Evolutionary conservation across 441 rosid genomes (phyloP), one percentile per base, ranked within the genome.

Genomic region (Corymbia calophylla): DNA sequence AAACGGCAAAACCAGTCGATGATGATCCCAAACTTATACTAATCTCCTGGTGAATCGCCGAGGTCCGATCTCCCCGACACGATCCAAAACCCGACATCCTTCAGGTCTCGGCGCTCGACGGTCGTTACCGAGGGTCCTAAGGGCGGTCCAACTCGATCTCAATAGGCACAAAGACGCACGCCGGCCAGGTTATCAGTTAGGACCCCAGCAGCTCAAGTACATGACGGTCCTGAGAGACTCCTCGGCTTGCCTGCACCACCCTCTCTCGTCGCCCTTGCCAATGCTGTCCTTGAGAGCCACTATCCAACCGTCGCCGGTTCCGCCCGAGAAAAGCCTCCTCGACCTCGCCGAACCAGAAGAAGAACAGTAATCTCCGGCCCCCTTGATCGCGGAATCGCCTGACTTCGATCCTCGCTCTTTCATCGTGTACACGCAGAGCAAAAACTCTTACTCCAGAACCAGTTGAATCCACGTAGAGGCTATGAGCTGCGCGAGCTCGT

Each of bases 201-300:
- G 84, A 77, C 84, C 84, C 84, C 84, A 77, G 53, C 84, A 77
- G 51, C n/a, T 77, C 84, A 77, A 77, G 84, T 77, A 77, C 53
- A 77, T 7, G 51, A 77, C 0, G 18, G 84, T 77, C 10, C 53
- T 23, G 6, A 77, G 3, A 27, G 84, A 77, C n/a, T 77, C 51
- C 27, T 77, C 84, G 9, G 84, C 84, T 13, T 44, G n/a, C 84
- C 18, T 44, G 64, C n/a, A 5, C 9, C 51, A 4, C 49, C 84
- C 27, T 77, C 51, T 44, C 53, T 77, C 84, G 10, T 25, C 12
- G 84, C 84, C 84, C 53, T 44, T 77, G 84, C 84, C 84, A 25
- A 77, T 44, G 18, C 51, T 53, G 1, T 44, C 84, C 23, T 77
- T 77, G 51, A 44, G 51, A 1, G 51, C 53, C 84, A 77, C 53